phyloP scores from a whole-genome alignment of 2,329 filamentous ascomycete genomes.

The Pestalotiopsis sp. region DNA sequence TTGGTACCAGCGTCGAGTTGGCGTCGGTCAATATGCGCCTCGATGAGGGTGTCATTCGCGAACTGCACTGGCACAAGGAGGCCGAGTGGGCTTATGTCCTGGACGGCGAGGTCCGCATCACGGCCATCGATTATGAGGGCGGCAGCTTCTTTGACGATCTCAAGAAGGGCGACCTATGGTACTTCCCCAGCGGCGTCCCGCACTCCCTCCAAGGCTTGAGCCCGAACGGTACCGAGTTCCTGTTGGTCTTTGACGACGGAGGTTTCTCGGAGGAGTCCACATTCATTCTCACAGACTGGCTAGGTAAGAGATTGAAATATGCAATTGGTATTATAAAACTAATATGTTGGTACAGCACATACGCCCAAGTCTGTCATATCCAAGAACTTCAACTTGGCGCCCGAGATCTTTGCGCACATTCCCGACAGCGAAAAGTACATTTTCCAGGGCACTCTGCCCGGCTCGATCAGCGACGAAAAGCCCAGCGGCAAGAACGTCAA shows the following conservation, averaged over 20 bases:
- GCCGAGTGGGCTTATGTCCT: conserved; percentile 80
- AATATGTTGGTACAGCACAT: conserved; percentile 47
- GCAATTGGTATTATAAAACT: not conserved
- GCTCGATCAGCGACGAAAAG: conserved; percentile 65
- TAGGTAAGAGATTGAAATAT: conserved; percentile 46
- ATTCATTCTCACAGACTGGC: conserved; percentile 74
- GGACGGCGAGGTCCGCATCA: conserved; percentile 70
- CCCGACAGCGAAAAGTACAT: conserved; percentile 75
- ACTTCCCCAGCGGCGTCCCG: conserved; percentile 77
- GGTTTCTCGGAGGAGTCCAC: conserved; percentile 65
- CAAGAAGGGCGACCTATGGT: conserved; percentile 78
- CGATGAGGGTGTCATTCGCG: conserved; percentile 71
- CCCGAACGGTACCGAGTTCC: conserved; percentile 66
- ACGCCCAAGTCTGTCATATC: conserved; percentile 72
- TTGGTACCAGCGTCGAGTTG: conserved; percentile 68
- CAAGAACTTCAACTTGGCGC: conserved; percentile 75
- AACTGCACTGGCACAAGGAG: conserved; percentile 82
- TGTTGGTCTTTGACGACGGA: conserved; percentile 52
- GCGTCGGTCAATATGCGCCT: conserved; percentile 81
- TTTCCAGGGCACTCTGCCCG: conserved; percentile 70
- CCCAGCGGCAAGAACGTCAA: conserved; percentile 64
- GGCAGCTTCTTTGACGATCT: conserved; percentile 79
- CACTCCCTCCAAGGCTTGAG: conserved; percentile 76
- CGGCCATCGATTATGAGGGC: conserved; percentile 74
- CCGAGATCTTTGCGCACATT: conserved; percentile 70